Base-by-base conservation (phyloP, 2,329 filamentous ascomycete genomes). In the Cadophora sp. region DNA sequence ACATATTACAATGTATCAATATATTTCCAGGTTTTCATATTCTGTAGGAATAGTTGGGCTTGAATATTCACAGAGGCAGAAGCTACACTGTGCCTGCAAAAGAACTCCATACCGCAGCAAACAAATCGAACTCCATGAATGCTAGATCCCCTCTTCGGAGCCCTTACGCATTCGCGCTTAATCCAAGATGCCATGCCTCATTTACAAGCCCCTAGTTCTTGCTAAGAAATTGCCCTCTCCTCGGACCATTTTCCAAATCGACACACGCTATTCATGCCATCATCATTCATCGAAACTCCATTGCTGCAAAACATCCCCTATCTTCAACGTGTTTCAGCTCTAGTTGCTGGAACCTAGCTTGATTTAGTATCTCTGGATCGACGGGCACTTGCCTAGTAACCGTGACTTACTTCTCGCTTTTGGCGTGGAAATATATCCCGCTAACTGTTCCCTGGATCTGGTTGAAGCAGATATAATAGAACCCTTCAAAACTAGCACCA, bases 401-500 rank as follows among this genome's bases (percentile, higher is more conserved):
- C 40, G 16, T 53, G 61, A 87, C 92, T 82, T 81, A 97, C 93
- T 95, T 97, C 83, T 98, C 95, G 81, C 94, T 98, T 83, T 97
- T 97, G 14, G 93, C 92, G 82, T 99, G 96, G 79, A 97, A 99
- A 81, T 99, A 99, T 68, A 98, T 97, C 22, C 96, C 96, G 77
- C 89, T 94, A 50, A 99, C 92, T 71, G 87, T 90, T 8, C 95
- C 96, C 71, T 90, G 87, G 60, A 93, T 83, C 80, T 98, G 95
- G 79, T 98, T 97, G 83, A 98, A 98, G 82, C 94, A 97, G 73
- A 99, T 98, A 77, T 99, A 99, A 79, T 98, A 99, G 79, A 99
- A 99, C 0, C 96, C 96, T 78, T 99, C 96, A 69, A 98, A 99
- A 77, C 95, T 98, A 8, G 96, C 96, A 22, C 96, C 96, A 40